Conservation (phyloP, 192 early-diverging fungal genomes). For the Phycomyces nitens region DNA sequence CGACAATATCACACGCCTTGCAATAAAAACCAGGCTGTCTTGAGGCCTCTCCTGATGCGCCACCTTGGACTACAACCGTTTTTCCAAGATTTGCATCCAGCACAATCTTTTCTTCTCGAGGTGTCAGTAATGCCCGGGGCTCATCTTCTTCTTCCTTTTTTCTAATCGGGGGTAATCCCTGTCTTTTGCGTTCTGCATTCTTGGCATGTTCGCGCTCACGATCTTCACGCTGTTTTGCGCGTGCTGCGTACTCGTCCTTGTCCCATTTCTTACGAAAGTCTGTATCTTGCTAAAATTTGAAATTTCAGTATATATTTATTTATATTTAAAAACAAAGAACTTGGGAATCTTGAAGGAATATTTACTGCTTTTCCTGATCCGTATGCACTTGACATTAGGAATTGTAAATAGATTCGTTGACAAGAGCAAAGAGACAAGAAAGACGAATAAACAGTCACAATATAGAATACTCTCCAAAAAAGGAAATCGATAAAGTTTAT, state of each 20-base stretch:
- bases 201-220: slow-evolving; percentile 30
- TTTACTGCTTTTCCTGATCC: slow-evolving; percentile 23
- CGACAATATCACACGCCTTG: slow-evolving; percentile 78
- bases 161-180: slow-evolving; percentile 30
- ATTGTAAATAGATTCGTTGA: neutral
- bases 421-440: neutral
- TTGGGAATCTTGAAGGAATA: neutral
- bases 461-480: neutral
- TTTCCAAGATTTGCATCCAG: slow-evolving; percentile 77
- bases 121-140: slow-evolving; percentile 31
- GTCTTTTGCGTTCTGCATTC: slow-evolving; percentile 37
- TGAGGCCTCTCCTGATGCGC: slow-evolving; percentile 41
- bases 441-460: neutral
- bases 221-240: slow-evolving; percentile 28
- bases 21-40: slow-evolving; percentile 92
- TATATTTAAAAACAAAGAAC: neutral
- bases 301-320: neutral
- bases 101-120: slow-evolving; percentile 56
- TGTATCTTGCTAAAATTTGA: slow-evolving; percentile 31
- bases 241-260: slow-evolving; percentile 39
- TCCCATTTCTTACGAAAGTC: slow-evolving; percentile 45
- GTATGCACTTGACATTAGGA: slow-evolving; percentile 15
- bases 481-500: neutral
- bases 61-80: slow-evolving; percentile 71
- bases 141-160: slow-evolving; percentile 15